A percentile compares a stretch with the other conserved stretches of the same genome.
Evolutionary conservation across 495 filamentous ascomycete species (phyloP).

Genomic region (Xylaria cubensis): DNA sequence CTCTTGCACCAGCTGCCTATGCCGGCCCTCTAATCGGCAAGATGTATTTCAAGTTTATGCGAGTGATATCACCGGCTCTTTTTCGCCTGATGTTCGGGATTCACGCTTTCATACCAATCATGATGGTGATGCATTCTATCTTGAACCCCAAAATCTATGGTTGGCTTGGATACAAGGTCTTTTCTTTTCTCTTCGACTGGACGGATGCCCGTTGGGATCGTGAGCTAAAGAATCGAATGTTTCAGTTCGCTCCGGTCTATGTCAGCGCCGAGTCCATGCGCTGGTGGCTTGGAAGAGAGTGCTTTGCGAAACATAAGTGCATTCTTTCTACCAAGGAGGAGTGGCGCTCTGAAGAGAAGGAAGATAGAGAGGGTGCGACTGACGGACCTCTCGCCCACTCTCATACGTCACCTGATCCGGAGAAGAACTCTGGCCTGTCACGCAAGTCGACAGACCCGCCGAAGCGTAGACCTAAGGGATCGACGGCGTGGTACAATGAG

Average conservation of each 20-base stretch:
- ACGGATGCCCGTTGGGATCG: conserved; percentile 86
- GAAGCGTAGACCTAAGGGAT: conserved; percentile 44
- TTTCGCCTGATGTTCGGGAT: conserved; percentile 91
- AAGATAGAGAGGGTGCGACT: conserved; percentile 65
- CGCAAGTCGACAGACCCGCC: conserved; percentile 27
- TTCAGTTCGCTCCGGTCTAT: conserved; percentile 91
- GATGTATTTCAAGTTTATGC: conserved; percentile 94
- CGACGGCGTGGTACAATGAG: conserved; percentile 80
- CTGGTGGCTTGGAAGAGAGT: conserved; percentile 93
- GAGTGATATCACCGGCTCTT: conserved; percentile 71
- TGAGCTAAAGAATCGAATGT: conserved; percentile 79
- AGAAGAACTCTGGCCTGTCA: conserved; percentile 1
- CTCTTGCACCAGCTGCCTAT: conserved; percentile 89
- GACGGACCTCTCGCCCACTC: conserved; percentile 36
- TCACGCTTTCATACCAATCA: conserved; percentile 92
- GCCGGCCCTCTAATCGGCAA: conserved; percentile 86
- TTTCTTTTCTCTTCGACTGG: conserved; percentile 91
- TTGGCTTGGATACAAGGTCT: conserved; percentile 87
- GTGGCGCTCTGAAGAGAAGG: conserved; percentile 65
- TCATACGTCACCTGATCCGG: conserved; percentile 14
- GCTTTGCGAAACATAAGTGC: conserved; percentile 90
- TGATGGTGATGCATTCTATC: conserved; percentile 80
- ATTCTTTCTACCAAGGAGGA: conserved; percentile 82
- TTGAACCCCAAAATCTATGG: conserved; percentile 76
- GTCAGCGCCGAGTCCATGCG: conserved; percentile 90